Evolutionary conservation across 2,329 filamentous ascomycete genomes (phyloP).

Genomic region (Aspergillus hortae): DNA sequence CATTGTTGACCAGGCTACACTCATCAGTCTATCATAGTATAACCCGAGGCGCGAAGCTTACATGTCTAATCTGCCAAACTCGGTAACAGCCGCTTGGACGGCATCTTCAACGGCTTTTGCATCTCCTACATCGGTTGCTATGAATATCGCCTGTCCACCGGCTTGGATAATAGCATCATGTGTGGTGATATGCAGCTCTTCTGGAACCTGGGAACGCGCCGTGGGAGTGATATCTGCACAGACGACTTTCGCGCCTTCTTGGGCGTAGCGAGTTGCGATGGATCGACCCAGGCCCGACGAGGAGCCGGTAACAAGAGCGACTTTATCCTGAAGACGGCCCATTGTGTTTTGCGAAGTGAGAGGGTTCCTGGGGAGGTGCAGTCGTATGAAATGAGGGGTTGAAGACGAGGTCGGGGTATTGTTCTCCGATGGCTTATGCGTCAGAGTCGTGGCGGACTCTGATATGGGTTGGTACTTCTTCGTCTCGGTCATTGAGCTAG

Average conservation of each 20-base stretch:
- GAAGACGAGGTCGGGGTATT: too few relatives aligned
- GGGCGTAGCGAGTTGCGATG: conserved; percentile 40
- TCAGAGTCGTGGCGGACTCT: too few relatives aligned
- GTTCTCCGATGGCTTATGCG: too few relatives aligned
- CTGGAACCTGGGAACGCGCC: conserved; percentile 13
- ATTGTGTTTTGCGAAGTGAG: neutral
- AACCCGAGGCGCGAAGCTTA: conserved; percentile 33
- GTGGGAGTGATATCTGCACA: conserved; percentile 37
- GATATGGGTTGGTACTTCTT: too few relatives aligned
- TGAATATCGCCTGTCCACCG: conserved; percentile 40
- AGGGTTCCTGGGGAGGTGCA: too few relatives aligned
- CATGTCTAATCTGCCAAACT: conserved; percentile 44
- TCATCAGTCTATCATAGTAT: conserved; percentile 28
- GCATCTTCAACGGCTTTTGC: conserved; percentile 34
- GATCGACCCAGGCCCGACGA: conserved; percentile 47
- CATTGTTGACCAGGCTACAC: conserved; percentile 44
- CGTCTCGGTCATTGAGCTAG: too few relatives aligned
- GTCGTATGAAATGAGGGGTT: too few relatives aligned
- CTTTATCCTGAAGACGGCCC: conserved; percentile 27
- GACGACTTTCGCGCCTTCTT: conserved; percentile 40
- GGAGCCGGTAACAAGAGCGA: conserved; percentile 45
- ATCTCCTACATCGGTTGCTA: conserved; percentile 43
- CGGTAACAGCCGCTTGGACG: conserved; percentile 32
- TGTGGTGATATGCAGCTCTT: conserved; percentile 32
- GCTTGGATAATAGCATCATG: conserved; percentile 37